Conservation (phyloP, 345 rosid genomes). For the Arabis hirsuta region DNA sequence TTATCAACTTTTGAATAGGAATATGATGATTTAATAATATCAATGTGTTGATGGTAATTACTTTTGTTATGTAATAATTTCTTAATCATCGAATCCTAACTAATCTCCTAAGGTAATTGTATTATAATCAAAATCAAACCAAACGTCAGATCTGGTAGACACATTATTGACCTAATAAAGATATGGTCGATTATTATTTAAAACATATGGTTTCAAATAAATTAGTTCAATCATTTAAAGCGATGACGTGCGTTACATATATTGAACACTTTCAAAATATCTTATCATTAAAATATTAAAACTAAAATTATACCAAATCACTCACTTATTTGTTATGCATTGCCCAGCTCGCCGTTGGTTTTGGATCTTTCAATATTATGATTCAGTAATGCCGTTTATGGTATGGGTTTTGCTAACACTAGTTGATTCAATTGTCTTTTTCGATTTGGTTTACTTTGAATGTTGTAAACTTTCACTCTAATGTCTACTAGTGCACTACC, state of each 20-base stretch:
- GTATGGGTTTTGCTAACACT: no score
- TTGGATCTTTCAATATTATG: no score
- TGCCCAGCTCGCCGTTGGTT: background rate
- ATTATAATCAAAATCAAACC: background rate
- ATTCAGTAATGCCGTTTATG: no score
- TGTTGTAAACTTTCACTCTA: background rate
- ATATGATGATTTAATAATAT: background rate
- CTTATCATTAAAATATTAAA: no score
- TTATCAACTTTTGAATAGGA: background rate
- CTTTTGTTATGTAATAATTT: background rate
- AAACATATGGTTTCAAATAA: background rate
- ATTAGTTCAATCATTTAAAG: background rate
- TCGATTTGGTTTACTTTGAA: background rate
- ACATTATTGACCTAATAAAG: background rate
- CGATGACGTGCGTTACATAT: constrained; percentile 5
- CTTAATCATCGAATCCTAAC: background rate
- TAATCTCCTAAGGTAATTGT: background rate
- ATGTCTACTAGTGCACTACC: no score
- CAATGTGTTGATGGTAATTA: background rate
- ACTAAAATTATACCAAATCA: background rate
- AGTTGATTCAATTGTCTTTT: no score
- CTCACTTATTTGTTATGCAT: no score
- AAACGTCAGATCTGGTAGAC: background rate
- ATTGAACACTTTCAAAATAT: background rate
- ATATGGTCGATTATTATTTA: background rate